Evolutionary conservation across 1,139 yeast genomes (phyloP), one percentile per base, ranked within the genome.

Genomic region (Petasospora rhodanensis): DNA sequence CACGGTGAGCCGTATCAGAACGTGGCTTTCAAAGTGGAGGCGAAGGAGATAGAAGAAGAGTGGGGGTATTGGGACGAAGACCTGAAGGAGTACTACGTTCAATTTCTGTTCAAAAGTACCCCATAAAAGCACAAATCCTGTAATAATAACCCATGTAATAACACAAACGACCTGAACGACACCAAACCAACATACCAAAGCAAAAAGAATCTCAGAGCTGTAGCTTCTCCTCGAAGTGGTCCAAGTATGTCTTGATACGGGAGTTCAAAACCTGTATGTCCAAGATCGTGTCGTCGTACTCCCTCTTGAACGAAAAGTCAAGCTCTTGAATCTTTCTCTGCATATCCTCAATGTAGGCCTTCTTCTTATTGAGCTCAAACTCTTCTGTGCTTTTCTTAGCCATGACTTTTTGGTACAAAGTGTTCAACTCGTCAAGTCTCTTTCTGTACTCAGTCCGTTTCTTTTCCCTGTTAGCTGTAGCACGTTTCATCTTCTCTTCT

Each of bases 1-100:
- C 75, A 85, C 17, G 93, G 84, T 0, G 95, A 84, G 51, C 95
- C 95, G 1, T 86, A 84, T 55, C 91, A 84, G 38, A 82, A 79
- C 34, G 65, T 83, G 12, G 81, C 79, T 3, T 65, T 86, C 43
- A 77, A 82, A 34, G 64, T 86, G 6, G 91, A 91, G 3, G 68
- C 75, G 16, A 64, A 59, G 18, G 68, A 70, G 20, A 72, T 79
- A 14, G 29, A 34, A 8, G 32, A 63, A 6, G 65, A 68, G 4
- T 62, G 61, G 38, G 62, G 61, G 31, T 70, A 73, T 36, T 82
- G 91, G 87, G 75, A 80, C 56, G 57, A 52, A 18, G 94, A 83
- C 51, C 65, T 78, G 3, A 73, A 73, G 45, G 83, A 77, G 46
- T 84, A 70, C 49, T 80, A 74, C 47, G 47, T 86, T 15, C 96